phyloP scores from a whole-genome alignment of 805 yeast genomes.

The Metschnikowia vanudenii region DNA sequence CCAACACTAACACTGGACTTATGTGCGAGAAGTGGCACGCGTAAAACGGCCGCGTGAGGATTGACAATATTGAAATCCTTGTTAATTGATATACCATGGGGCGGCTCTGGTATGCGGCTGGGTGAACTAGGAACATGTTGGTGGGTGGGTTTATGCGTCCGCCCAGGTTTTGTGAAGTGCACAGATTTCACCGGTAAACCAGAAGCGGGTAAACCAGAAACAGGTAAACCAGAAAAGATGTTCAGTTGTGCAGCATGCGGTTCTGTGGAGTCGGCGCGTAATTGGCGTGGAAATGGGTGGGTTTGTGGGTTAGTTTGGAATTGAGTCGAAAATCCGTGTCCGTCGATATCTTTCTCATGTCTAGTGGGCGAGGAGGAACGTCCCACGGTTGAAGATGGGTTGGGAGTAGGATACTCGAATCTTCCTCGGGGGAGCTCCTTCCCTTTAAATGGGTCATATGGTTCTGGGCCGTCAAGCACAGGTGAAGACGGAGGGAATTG shows the following conservation, averaged over 20 bases:
- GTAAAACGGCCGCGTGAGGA: constrained; percentile 31
- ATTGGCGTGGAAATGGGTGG: no score
- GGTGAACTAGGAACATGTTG: not conserved
- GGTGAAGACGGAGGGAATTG: constrained; percentile 59
- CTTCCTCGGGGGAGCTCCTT: constrained; percentile 19
- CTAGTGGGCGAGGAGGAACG: constrained; percentile 42
- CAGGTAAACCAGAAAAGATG: not conserved
- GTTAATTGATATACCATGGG: constrained; percentile 24
- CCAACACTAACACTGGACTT: constrained; percentile 52
- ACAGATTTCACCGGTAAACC: no score
- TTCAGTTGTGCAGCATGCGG: not conserved
- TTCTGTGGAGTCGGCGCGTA: no score
- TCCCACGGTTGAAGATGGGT: constrained; percentile 54
- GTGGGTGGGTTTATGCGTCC: not conserved
- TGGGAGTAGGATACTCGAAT: constrained; percentile 63
- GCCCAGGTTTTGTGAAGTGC: not conserved
- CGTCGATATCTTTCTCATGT: constrained; percentile 13
- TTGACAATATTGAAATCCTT: constrained; percentile 36
- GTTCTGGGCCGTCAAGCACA: constrained; percentile 27
- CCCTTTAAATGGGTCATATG: constrained; percentile 13
- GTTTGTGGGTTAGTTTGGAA: not conserved
- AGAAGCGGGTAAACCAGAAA: no score
- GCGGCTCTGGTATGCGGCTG: not conserved
- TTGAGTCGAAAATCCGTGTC: not conserved
- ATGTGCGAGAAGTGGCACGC: constrained; percentile 40